Percentiles rank a stretch among this genome's conserved stretches.
Evolutionary conservation across 2,329 filamentous ascomycete species (phyloP).

Genomic region (Talaromyces sp.): DNA sequence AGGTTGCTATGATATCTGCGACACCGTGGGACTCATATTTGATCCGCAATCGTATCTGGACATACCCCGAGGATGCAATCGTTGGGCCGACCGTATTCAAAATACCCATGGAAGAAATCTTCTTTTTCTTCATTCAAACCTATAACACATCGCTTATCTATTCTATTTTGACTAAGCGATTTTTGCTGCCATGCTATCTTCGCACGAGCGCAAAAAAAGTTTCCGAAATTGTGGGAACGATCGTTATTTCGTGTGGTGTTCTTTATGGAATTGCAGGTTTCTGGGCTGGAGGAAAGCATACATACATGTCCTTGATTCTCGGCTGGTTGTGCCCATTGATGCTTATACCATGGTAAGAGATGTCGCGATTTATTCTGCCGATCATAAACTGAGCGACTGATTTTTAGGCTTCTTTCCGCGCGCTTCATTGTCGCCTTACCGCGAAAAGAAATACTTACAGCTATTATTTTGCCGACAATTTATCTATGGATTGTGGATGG

Average conservation of each 20-base stretch:
- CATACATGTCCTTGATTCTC: slow-evolving; percentile 68
- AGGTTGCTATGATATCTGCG: neutral
- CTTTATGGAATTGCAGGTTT: slow-evolving; percentile 38
- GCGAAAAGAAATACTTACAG: neutral
- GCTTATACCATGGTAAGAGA: slow-evolving; percentile 56
- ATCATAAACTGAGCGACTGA: neutral
- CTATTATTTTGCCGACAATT: neutral
- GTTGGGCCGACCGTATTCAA: neutral
- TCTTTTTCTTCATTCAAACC: neutral
- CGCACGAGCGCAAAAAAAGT: neutral
- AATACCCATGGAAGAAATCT: neutral
- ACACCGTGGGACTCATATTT: neutral
- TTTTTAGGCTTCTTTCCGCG: neutral
- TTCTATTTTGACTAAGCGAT: neutral
- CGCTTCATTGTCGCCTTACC: neutral
- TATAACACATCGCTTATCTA: neutral
- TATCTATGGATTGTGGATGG: neutral
- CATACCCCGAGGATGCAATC: neutral
- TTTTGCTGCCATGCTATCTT: neutral
- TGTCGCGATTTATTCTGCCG: neutral
- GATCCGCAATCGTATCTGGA: neutral
- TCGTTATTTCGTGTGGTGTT: neutral
- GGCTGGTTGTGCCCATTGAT: slow-evolving; percentile 66
- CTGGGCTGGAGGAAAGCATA: slow-evolving; percentile 46
- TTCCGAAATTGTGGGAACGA: neutral